Evolutionary conservation across 371 early-diverging fungal species (phyloP), one percentile per base, ranked within the genome.

Genomic region (Zychaea mexicana): DNA sequence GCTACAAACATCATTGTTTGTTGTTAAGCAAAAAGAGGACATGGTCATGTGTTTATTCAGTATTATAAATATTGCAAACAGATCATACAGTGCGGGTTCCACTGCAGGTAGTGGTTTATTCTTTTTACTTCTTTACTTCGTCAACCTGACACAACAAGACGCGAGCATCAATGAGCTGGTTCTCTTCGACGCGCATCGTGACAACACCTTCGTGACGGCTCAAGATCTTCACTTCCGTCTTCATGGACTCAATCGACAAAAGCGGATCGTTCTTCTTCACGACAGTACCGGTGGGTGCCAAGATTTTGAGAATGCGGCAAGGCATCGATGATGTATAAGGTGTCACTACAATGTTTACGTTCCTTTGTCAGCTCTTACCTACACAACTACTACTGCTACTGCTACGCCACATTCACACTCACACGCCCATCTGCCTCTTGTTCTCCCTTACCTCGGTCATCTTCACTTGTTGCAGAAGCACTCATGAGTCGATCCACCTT

Each of bases 251-350:
- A 61, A 92, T 85, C 0, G 88, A 88, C 61, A 92, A 62, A 22
- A 92, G 72, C 2, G 85, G 75, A 42, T 83, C 84, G 30, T 88
- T 88, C 70, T 85, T 85, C 61, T 84, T 79, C 27, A 90, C 88
- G 2, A 61, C 57, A 0, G 85, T 69, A 1, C 90, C 90, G 4
- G 78, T 67, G 26, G 86, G 77, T 17, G 83, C 73, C 30, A 86
- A 66, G 13, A 92, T 67, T 67, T 83, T 81, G 33, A 90, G 76
- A 33, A 89, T 82, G 42, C 87, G 86, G 70, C 90, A 91, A 7
- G 89, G 92, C 91, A 92, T 92, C 1, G 89, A 86, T 1, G 92
- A 82, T 17, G 82, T 86, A 67, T 89, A 89, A n/a, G 88, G 84
- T 2, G 88, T 82, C n/a, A 86, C 86, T 72, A 60, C 55, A 12